phyloP scores from a whole-genome alignment of 169 alveolate genomes.

The Plasmodium blacklocki region DNA sequence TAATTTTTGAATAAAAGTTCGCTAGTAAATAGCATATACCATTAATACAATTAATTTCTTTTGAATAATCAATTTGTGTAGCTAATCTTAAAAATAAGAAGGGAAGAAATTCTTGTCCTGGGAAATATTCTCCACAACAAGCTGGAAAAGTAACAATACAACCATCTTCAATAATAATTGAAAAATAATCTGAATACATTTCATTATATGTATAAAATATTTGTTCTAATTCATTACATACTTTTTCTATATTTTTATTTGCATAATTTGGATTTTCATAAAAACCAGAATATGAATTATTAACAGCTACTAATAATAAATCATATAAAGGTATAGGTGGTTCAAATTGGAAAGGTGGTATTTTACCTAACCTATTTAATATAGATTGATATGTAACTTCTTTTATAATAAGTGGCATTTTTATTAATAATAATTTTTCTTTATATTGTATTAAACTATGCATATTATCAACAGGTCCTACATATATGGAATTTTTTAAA shows the following conservation, averaged over 20 bases:
- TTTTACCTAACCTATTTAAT: slow-evolving; percentile 82
- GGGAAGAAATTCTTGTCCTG: slow-evolving; percentile 84
- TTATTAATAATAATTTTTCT: slow-evolving; percentile 78
- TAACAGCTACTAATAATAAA: slow-evolving; percentile 77
- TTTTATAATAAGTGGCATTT: slow-evolving; percentile 73
- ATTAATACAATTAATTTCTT: slow-evolving; percentile 52
- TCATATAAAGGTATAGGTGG: slow-evolving; percentile 79
- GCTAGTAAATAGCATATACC: slow-evolving; percentile 65
- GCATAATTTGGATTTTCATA: slow-evolving; percentile 61
- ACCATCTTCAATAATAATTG: slow-evolving; percentile 52
- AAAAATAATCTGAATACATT: slow-evolving; percentile 74
- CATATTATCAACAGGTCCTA: slow-evolving; percentile 83
- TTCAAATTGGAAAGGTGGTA: slow-evolving; percentile 80
- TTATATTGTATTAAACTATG: slow-evolving; percentile 84
- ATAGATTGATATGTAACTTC: slow-evolving; percentile 83
- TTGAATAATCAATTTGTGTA: slow-evolving; percentile 60
- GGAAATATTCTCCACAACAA: slow-evolving; percentile 79
- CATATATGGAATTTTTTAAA: slow-evolving; percentile 80
- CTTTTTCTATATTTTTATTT: slow-evolving; percentile 19
- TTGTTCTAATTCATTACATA: slow-evolving; percentile 57
- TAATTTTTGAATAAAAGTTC: slow-evolving; percentile 51
- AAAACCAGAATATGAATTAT: slow-evolving; percentile 47
- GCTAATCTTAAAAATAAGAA: slow-evolving; percentile 73
- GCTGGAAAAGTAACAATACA: slow-evolving; percentile 61
- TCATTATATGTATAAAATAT: slow-evolving; percentile 40